Conservation (phyloP, 2,329 filamentous ascomycete species). For the Incumbomyces lentus region DNA sequence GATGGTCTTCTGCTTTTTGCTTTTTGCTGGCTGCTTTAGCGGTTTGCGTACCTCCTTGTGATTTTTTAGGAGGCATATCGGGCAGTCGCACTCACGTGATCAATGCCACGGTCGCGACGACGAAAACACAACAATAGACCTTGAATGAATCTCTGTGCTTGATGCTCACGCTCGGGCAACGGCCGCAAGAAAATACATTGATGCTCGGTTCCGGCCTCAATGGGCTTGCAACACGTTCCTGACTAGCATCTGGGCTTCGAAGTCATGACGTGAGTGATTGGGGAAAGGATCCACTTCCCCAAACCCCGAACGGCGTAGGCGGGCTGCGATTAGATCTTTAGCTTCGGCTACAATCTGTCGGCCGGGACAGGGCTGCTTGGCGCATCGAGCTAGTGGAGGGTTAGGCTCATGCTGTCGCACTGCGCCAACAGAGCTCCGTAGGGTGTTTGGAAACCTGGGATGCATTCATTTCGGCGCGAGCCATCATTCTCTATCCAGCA, state of each 20-base stretch:
- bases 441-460: too few relatives aligned
- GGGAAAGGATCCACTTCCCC: constrained; percentile 1
- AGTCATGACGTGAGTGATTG: constrained; percentile 4
- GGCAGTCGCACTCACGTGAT: neutral
- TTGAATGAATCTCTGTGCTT: neutral
- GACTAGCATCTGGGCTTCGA: constrained; percentile 2
- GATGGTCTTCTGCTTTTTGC: constrained; percentile 1
- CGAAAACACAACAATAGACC: neutral
- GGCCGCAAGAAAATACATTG: too few relatives aligned
- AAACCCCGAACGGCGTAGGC: neutral
- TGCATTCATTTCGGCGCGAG: too few relatives aligned
- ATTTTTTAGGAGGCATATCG: constrained; percentile 6
- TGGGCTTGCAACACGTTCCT: neutral
- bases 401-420: too few relatives aligned
- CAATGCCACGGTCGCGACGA: neutral
- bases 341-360: neutral
- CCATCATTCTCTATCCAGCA: constrained; percentile 37
- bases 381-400: too few relatives aligned
- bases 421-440: too few relatives aligned
- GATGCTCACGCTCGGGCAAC: too few relatives aligned
- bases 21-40: constrained; percentile 4
- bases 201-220: too few relatives aligned
- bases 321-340: neutral
- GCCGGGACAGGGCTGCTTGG: too few relatives aligned
- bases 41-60: neutral